Evolutionary conservation across 306 rosid species (phyloP).

Genomic region (Casuarina glauca): DNA sequence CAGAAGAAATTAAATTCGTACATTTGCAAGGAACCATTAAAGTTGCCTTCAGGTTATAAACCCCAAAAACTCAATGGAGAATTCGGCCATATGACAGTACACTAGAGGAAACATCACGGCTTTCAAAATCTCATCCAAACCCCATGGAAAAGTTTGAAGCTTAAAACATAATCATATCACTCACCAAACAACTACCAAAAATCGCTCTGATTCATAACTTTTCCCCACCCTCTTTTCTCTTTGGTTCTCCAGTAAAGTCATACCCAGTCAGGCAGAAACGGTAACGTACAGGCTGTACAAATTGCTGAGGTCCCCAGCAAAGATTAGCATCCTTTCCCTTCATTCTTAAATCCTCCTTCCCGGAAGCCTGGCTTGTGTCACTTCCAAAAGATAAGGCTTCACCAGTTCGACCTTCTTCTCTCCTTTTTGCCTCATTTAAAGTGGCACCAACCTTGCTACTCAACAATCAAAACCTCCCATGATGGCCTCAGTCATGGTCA

Average conservation of each 20-base stretch:
- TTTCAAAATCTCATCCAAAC: conserved; percentile 19
- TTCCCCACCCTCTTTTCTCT: neutral
- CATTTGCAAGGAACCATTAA: conserved; percentile 23
- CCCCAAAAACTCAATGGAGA: conserved; percentile 4
- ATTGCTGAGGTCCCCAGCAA: conserved; percentile 34
- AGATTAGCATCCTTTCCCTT: conserved; percentile 23
- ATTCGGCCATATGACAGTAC: conserved; percentile 10
- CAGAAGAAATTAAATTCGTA: conserved; percentile 30
- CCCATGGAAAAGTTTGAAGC: conserved; percentile 6
- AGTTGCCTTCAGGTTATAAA: neutral
- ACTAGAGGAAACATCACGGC: conserved; percentile 15
- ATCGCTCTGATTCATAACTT: neutral
- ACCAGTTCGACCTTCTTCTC: conserved; percentile 10
- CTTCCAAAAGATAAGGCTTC: conserved; percentile 31
- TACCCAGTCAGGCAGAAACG: conserved; percentile 47
- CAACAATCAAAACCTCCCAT: conserved; percentile 17
- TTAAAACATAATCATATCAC: conserved; percentile 28
- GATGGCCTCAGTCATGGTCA: neutral
- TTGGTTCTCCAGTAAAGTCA: conserved; percentile 39
- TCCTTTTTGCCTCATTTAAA: conserved; percentile 22
- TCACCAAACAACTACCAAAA: conserved; percentile 29
- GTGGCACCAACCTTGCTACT: conserved; percentile 23
- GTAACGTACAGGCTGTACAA: conserved; percentile 47
- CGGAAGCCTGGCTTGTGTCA: conserved; percentile 23
- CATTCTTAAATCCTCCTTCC: conserved; percentile 34